phyloP scores from a whole-genome alignment of 768 basidiomycete genomes.

The Podaxis sp. region DNA sequence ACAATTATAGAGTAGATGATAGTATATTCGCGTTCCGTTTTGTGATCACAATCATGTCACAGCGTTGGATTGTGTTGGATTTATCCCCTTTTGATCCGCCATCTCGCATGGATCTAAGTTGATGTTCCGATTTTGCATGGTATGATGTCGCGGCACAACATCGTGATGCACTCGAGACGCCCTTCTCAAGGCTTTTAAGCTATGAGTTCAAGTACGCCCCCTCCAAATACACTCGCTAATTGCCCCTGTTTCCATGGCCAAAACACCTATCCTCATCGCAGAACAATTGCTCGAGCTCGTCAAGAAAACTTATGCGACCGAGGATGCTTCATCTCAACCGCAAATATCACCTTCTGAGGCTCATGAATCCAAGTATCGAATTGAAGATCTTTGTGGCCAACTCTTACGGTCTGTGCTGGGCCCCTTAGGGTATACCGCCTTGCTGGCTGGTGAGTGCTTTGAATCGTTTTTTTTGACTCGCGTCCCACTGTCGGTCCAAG shows the following conservation, averaged over 20 bases:
- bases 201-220: no score
- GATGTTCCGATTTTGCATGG: neutral
- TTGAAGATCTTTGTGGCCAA: constrained; percentile 4
- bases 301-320: neutral
- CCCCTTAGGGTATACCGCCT: constrained; percentile 6
- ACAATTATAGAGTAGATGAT: neutral
- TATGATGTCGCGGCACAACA: no score
- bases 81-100: neutral
- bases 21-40: neutral
- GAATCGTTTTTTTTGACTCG: neutral
- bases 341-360: neutral
- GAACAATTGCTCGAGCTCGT: neutral
- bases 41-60: neutral
- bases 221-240: no score
- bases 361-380: constrained; percentile 2
- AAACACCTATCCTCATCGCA: constrained; percentile 2
- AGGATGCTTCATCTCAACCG: neutral
- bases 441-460: neutral
- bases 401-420: constrained; percentile 1
- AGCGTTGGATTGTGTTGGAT: no score
- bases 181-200: no score
- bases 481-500: neutral
- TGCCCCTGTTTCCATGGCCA: neutral
- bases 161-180: no score
- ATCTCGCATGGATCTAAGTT: neutral